Base-by-base conservation (phyloP, 306 rosid species). In the Dalbergia cochinchinensis region DNA sequence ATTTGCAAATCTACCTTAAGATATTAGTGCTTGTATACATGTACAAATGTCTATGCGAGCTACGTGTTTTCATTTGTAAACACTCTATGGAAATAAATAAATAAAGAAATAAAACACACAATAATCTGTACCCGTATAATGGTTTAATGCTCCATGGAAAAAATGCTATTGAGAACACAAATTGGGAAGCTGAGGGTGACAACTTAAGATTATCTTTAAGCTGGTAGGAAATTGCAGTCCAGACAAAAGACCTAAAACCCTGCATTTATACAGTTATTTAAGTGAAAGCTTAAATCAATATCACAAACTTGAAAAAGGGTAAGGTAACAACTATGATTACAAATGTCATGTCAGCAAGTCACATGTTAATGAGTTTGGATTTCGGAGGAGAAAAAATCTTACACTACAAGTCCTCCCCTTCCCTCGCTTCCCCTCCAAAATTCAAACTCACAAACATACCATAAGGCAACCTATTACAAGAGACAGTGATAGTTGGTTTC, bases 71-170 rank as follows among this genome's bases (percentile, higher is more conserved):
- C 11, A 31, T 37, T 18, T 19, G 35, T 42, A 45, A 60, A 48
- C 37, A 65, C 50, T 65, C 51, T 42, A 72, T 50, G 22, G 31
- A 4, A 12, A 35, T 20, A 33, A 58, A 33, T 15, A 76, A 60
- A 22, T 59, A 59, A 47, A 71, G 8, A 65, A 57, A 59, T 9
- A 57, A 41, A 51, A 41, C 7, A 14, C 6, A 0, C 22, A 50
- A 76, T 53, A 9, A 83, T 81, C 15, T 79, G 58, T 91, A 93
- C 97, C 97, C 97, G 63, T 93, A 93, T 78, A 93, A 74, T 3
- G 97, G 97, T 69, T 93, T 93, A 57, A 93, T 89, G 87, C 96
- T 91, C 97, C 97, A 91, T 18, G 97, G 97, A 22, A 93, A 93
- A 79, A 93, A 91, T 65, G 90, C 91, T 39, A 93, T 71, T 8